phyloP scores from a whole-genome alignment of 2,329 filamentous ascomycete species.

The Alternaria tenuissima region DNA sequence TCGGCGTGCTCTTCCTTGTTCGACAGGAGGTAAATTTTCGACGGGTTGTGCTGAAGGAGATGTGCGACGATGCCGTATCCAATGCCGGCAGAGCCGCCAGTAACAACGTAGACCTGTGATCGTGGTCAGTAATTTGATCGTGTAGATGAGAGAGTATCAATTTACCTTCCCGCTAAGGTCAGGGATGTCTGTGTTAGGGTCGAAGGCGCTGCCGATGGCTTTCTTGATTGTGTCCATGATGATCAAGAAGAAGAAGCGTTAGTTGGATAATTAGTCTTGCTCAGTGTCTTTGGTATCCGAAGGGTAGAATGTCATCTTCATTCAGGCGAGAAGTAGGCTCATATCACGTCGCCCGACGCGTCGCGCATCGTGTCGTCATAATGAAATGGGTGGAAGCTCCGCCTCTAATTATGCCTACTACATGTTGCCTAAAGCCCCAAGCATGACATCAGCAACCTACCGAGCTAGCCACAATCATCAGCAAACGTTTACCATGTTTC shows the following conservation, averaged over 20 bases:
- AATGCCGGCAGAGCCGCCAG: slow-evolving; percentile 60
- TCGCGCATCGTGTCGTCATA: slow-evolving; percentile 27
- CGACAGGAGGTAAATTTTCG: slow-evolving; percentile 59
- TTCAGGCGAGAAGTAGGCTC: background rate
- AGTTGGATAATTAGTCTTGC: background rate
- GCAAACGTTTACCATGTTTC: background rate
- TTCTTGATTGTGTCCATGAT: slow-evolving; percentile 38
- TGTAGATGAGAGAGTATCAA: background rate
- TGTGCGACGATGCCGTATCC: slow-evolving; percentile 63
- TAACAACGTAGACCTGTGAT: slow-evolving; percentile 56
- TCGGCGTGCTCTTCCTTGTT: slow-evolving; percentile 60
- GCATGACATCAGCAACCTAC: background rate
- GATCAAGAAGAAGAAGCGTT: background rate
- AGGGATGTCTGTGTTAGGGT: slow-evolving; percentile 53
- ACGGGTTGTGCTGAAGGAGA: slow-evolving; percentile 59
- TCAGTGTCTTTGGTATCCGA: background rate
- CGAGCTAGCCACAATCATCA: background rate
- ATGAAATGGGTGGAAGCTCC: slow-evolving; percentile 14
- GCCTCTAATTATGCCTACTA: background rate
- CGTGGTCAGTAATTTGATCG: background rate
- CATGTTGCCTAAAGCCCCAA: background rate
- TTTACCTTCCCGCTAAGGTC: slow-evolving; percentile 51
- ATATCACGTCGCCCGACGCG: background rate
- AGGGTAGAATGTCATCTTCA: background rate
- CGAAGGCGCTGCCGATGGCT: slow-evolving; percentile 33